These are phyloP conservation scores for Eucalyptus globulus DNA, from an alignment of 345 rosid genomes.

Conservation along the genomic window DNA sequence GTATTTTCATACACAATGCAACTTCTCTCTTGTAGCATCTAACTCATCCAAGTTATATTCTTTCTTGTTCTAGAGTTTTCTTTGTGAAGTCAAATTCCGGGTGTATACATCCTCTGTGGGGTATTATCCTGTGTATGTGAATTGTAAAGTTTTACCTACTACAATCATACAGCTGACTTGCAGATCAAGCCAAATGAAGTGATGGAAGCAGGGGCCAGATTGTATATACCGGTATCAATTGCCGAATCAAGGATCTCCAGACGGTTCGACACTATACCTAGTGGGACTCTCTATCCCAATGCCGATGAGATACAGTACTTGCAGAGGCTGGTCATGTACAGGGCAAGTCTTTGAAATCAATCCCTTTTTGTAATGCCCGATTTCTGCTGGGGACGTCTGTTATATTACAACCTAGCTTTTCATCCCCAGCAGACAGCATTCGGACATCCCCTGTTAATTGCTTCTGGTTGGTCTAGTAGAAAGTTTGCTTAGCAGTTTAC, in stretches of 20 bases:
- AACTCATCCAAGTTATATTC: not conserved
- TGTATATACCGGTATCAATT: constrained; percentile 61
- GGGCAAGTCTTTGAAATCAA: constrained; percentile 22
- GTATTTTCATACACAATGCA: constrained; percentile 1
- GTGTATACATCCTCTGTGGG: not conserved
- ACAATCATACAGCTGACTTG: constrained; percentile 18
- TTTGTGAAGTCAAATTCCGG: not conserved
- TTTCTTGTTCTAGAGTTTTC: not conserved
- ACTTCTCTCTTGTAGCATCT: not conserved
- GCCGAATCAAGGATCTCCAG: constrained; percentile 61
- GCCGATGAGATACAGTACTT: constrained; percentile 85
- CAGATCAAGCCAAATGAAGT: constrained; percentile 67
- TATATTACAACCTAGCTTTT: not conserved
- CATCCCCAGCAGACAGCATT: not conserved
- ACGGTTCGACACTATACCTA: constrained; percentile 82
- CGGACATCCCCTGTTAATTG: not conserved
- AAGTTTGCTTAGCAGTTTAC: not conserved
- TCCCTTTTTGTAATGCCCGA: not conserved
- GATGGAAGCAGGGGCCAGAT: constrained; percentile 57
- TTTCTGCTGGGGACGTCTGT: not conserved
- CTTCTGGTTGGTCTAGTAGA: not conserved
- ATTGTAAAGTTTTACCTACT: constrained; percentile 8
- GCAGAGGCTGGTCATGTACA: constrained; percentile 84
- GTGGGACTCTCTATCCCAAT: constrained; percentile 83
- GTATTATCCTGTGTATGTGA: not conserved